phyloP scores from a whole-genome alignment of 1,284 basidiomycete genomes.

The Volvariella surrecta region DNA sequence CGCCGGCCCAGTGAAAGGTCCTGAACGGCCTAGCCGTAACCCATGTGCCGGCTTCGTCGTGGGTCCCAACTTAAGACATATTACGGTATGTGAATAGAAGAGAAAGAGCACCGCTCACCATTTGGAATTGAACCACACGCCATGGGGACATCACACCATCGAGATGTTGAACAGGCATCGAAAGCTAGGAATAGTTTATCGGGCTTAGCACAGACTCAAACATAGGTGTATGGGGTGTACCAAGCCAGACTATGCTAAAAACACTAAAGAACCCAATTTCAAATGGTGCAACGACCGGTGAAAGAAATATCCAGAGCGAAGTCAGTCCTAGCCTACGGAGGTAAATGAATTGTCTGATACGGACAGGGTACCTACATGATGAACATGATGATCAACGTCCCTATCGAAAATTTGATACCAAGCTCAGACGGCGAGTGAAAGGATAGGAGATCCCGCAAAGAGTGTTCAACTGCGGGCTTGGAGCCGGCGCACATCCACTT shows the following conservation, averaged over 20 bases:
- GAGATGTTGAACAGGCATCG: slow-evolving; percentile 51
- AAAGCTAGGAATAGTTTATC: slow-evolving; percentile 29
- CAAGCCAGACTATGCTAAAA: slow-evolving; percentile 45
- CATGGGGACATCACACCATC: slow-evolving; percentile 41
- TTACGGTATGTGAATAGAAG: no score
- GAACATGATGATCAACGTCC: slow-evolving; percentile 35
- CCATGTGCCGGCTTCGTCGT: no score
- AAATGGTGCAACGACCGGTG: slow-evolving; percentile 35
- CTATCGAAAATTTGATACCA: slow-evolving; percentile 47
- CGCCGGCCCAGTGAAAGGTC: no score
- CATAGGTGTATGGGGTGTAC: slow-evolving; percentile 21
- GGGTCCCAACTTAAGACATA: no score
- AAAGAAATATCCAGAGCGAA: slow-evolving; percentile 30
- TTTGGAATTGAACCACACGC: slow-evolving; percentile 38
- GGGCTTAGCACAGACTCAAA: slow-evolving; percentile 1
- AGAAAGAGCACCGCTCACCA: slow-evolving; percentile 21
- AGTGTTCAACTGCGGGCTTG: no score
- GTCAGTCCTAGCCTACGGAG: slow-evolving; percentile 34
- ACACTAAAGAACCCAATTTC: slow-evolving; percentile 37
- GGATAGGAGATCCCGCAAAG: no score
- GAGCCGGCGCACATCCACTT: no score
- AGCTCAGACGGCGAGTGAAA: no score
- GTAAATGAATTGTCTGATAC: neutral
- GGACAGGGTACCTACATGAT: slow-evolving; percentile 25
- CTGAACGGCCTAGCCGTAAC: no score